These are phyloP conservation scores for Saccharomyces hybrid DNA, from an alignment of 1,139 yeast species.

Conservation along the genomic window DNA sequence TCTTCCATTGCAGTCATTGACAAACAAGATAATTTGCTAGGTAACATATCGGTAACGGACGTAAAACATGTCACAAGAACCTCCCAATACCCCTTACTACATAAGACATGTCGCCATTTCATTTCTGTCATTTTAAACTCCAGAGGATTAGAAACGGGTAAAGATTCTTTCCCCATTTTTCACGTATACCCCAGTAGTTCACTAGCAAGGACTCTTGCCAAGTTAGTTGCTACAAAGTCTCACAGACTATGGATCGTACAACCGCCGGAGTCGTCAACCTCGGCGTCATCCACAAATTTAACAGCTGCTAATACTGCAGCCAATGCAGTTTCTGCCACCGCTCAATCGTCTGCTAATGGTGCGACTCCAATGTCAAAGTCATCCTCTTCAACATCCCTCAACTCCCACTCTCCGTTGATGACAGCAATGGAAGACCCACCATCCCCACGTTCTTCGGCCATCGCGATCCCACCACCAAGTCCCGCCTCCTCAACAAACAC, in stretches of 20 bases:
- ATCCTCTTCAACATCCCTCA: not conserved
- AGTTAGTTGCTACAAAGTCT: constrained; percentile 87
- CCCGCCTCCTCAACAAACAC: constrained; percentile 14
- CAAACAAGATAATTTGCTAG: constrained; percentile 62
- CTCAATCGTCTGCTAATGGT: constrained; percentile 5
- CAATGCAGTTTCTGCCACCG: constrained; percentile 5
- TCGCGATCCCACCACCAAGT: constrained; percentile 19
- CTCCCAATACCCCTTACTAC: constrained; percentile 72
- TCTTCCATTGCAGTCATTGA: constrained; percentile 95
- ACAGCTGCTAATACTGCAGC: constrained; percentile 10
- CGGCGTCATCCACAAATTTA: constrained; percentile 10
- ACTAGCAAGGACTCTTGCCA: constrained; percentile 84
- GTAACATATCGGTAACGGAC: constrained; percentile 91
- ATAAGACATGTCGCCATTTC: constrained; percentile 79
- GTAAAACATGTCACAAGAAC: constrained; percentile 81
- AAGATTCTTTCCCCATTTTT: constrained; percentile 94
- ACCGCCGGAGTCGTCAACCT: constrained; percentile 31
- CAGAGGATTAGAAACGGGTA: constrained; percentile 77
- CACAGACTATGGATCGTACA: constrained; percentile 93
- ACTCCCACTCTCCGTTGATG: constrained; percentile 19
- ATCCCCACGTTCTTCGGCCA: constrained; percentile 9
- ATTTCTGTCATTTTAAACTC: constrained; percentile 77
- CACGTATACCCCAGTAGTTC: constrained; percentile 77
- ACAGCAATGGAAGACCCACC: constrained; percentile 21
- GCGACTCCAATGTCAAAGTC: constrained; percentile 3